phyloP scores from a whole-genome alignment of 805 yeast genomes.

The Hanseniaspora lindneri region DNA sequence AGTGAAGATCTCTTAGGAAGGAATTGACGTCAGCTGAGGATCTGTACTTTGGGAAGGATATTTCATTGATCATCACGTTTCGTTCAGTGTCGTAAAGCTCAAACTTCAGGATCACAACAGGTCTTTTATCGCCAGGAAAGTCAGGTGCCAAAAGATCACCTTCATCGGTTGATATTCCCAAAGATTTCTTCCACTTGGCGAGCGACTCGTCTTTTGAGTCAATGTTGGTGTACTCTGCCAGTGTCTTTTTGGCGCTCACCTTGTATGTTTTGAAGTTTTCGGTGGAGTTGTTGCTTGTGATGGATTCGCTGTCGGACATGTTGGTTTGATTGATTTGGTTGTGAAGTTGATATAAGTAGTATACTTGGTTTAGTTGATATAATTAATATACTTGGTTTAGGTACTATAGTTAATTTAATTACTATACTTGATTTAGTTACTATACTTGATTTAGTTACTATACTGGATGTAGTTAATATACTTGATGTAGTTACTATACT shows the following conservation, averaged over 20 bases:
- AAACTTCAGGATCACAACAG: constrained; percentile 70
- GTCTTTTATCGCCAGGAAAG: constrained; percentile 54
- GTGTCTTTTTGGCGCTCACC: constrained; percentile 51
- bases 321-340: too few species aligned
- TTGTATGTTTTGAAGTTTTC: constrained; percentile 25
- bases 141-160: constrained; percentile 51
- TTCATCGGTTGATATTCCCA: constrained; percentile 48
- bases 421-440: too few species aligned
- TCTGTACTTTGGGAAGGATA: constrained; percentile 31
- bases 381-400: too few species aligned
- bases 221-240: constrained; percentile 67
- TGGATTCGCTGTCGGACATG: constrained; percentile 13
- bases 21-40: constrained; percentile 10
- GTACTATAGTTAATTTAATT: too few species aligned
- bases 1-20: constrained; percentile 5
- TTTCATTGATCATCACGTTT: constrained; percentile 45
- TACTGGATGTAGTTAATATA: too few species aligned
- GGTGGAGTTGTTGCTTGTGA: constrained; percentile 22
- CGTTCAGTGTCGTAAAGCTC: constrained; percentile 57
- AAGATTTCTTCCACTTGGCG: constrained; percentile 81
- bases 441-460: too few species aligned
- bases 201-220: constrained; percentile 87
- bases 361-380: background rate
- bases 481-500: too few species aligned
- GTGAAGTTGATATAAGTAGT: too few species aligned